phyloP scores from a whole-genome alignment of 1,284 basidiomycete genomes.

The Sphaerobolus stellatus region DNA sequence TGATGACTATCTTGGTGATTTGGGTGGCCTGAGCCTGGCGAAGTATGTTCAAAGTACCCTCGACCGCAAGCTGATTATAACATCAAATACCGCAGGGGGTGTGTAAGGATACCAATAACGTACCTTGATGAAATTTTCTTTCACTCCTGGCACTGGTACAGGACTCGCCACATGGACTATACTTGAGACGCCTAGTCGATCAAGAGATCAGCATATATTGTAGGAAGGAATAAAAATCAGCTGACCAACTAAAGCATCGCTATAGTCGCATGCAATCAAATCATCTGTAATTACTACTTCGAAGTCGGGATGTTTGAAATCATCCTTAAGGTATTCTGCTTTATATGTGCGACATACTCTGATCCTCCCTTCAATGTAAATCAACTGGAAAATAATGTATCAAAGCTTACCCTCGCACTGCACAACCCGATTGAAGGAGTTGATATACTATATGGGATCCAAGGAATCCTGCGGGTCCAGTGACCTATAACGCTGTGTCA shows the following conservation, averaged over 20 bases:
- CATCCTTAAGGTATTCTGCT: slow-evolving; percentile 1
- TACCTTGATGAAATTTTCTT: neutral
- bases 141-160: neutral
- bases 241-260: slow-evolving; percentile 24
- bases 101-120: neutral
- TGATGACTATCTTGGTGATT: slow-evolving; percentile 3
- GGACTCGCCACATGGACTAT: slow-evolving; percentile 23
- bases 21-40: slow-evolving; percentile 5
- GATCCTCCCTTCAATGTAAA: neutral
- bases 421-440: slow-evolving; percentile 25
- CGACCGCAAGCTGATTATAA: neutral
- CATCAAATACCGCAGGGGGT: neutral
- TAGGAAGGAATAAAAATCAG: neutral
- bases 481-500: no score
- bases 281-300: slow-evolving; percentile 25
- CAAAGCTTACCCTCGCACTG: slow-evolving; percentile 26
- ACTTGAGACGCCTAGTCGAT: slow-evolving; percentile 18
- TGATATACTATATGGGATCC: slow-evolving; percentile 27
- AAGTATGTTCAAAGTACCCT: slow-evolving; percentile 9
- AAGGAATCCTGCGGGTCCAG: slow-evolving; percentile 28
- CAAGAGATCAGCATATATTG: neutral
- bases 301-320: slow-evolving; percentile 11
- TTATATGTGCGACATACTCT: slow-evolving; percentile 6
- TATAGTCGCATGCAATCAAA: slow-evolving; percentile 23
- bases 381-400: neutral